Evolutionary conservation across 495 filamentous ascomycete genomes (phyloP), one percentile per base, ranked within the genome.

Genomic region (Annulohypoxylon bovei): DNA sequence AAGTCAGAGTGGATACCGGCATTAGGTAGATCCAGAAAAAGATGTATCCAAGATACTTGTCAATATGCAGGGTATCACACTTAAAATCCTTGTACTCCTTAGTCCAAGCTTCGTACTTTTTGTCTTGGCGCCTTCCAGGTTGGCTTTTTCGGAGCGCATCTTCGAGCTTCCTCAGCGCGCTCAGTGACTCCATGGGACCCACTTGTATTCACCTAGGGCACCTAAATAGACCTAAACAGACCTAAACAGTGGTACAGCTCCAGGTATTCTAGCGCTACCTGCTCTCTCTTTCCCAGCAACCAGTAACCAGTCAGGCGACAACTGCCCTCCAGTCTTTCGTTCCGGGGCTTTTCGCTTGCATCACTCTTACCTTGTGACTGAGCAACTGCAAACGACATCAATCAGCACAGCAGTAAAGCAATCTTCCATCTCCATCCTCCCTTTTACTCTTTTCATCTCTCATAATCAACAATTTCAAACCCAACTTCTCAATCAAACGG

Each of bases 301-400:
- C 6, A 28, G n/a, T 42, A 28, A 33, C 40, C 40, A 70, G 56
- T 66, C 68, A 71, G 68, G 68, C 68, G 68, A 66, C 57, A 62
- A 37, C 32, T 56, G 32, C 32, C 32, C 50, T 54, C 27, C 53
- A 35, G 18, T 23, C 30, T 40, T 52, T 42, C 44, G 30, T 20
- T 27, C 33, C 30, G 42, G 40, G 37, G 25, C 28, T 39, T 65
- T 70, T 60, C 40, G 53, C 63, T 72, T 72, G 69, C 69, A 72
- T 72, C 69, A 72, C 69, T 72, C 69, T 72, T 65, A 72, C 63
- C 68, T 58, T 49, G 65, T 39, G 44, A 27, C 44, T 46, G 20
- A 35, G 9, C 57, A 40, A 25, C 20, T 27, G 46, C 64, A 72
- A 72, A 67, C 67, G 62, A 63, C 60, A 67, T 74, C 67, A 49